Base-by-base conservation (phyloP, 106 monocot species). In the Platanthera guangdongensis region DNA sequence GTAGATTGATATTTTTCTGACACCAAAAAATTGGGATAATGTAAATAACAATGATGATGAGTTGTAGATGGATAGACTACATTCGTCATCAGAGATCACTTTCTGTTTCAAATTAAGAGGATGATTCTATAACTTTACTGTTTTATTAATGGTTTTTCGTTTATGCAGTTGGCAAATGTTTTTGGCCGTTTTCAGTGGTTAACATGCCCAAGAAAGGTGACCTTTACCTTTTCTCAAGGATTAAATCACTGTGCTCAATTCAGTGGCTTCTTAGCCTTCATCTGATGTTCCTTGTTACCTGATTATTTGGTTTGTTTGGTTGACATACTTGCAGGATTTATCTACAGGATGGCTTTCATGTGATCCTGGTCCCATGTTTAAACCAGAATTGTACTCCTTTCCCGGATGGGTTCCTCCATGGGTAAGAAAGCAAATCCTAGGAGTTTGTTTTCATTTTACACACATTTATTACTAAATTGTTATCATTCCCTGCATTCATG, bases 261-360 rank as follows among this genome's bases (percentile, higher is more conserved):
- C 60, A 51, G 54, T 72, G 28, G 72, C 32, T 18, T 25, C 25
- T 25, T 25, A 25, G 25, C 25, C 25, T 25, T 14, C 39, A 53
- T 47, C 39, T 16, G 6, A 65, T 65, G 10, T 63, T 65, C 30
- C 30, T 28, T 16, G 28, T 16, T 30, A 65, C 65, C 30, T 65
- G 30, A 65, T 65, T 65, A 47, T 18, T 67, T 70, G 49, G 39
- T 65, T 45, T 5, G 25, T 30, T n/a, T 65, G 65, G 28, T 32
- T 78, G 14, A 73, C 21, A 52, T 79, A 6, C 32, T 74, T 86
- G 52, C 68, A 99, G 97, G 97, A 99, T 73, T 88, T 99, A 76
- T 94, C 94, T 10, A 99, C 94, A n/a, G 94, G 97, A 76, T 99
- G 97, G 97, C 91, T 99, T 77, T 68, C 89, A 47, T 99, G 97